Base-by-base conservation (phyloP, 768 basidiomycete genomes). In the Amanita inopinata region DNA sequence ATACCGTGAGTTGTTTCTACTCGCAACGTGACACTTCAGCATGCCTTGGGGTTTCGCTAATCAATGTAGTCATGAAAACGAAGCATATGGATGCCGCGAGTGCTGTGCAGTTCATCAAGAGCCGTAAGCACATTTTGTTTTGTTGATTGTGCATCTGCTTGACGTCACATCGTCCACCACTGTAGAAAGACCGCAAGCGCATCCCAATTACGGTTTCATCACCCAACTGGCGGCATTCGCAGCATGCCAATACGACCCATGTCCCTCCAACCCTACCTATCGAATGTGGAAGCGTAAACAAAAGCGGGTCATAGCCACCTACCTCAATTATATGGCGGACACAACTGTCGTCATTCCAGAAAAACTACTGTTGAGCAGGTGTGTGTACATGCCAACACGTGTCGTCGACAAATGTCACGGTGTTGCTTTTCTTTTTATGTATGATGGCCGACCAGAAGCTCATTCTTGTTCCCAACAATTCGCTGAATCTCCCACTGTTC, bases 261-360 rank as follows among this genome's bases (percentile, higher is more conserved):
- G 61, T 1, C 61, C 61, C 18, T 53, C 57, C 0, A 64, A 74
- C 45, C 43, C 61, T 2, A 61, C 60, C 14, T 82, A 82, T 46
- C 64, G 66, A 3, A 56, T 69, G n/a, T 82, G 78, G 79, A 76
- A 71, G 51, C 69, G 74, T 9, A 61, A 66, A 22, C 70, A 74
- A 45, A 62, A 64, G 36, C 75, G 71, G 45, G 70, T 74, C 23
- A 74, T 76, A 32, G 68, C 66, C 2, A 57, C 60, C 34, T 81
- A 73, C 51, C 53, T 81, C 20, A 73, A 71, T 47, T 57, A 67
- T 22, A 53, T 78, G 38, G 56, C 62, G 19, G 76, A 81, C 39
- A 74, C 73, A 9, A 69, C 70, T n/a, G 51, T 59, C 5, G 64
- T 82, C 28, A 52, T 79, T 24, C 69, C 66, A 3, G 61, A 73